A percentile compares a stretch with the other conserved stretches of the same genome.
These are phyloP conservation scores for Choricystis sp. DNA, from an alignment of 139 green algal genomes.

Conservation along the genomic window DNA sequence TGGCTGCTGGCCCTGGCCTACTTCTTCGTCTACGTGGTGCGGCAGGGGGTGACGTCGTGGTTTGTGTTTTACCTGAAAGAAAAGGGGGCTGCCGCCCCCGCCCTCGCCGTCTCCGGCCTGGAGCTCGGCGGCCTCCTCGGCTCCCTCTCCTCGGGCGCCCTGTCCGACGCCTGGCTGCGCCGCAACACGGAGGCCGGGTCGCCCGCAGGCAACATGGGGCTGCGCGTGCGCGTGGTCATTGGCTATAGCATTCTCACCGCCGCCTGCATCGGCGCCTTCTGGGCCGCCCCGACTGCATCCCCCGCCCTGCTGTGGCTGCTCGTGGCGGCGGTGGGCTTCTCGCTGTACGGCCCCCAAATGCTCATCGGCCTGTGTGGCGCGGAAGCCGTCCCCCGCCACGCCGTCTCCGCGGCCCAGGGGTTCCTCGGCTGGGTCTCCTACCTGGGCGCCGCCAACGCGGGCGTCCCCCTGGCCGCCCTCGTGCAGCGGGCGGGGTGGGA, in stretches of 20 bases:
- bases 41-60: slow-evolving; percentile 57
- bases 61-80: slow-evolving; percentile 62
- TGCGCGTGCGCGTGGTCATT: slow-evolving; percentile 45
- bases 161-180: slow-evolving; percentile 48
- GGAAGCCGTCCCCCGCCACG: slow-evolving; percentile 3
- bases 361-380: slow-evolving; percentile 29
- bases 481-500: slow-evolving; percentile 72
- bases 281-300: background rate
- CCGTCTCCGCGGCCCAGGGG: slow-evolving; percentile 29
- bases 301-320: background rate
- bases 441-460: slow-evolving; percentile 47
- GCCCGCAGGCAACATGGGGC: slow-evolving; percentile 40
- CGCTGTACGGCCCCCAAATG: slow-evolving; percentile 55
- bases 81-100: slow-evolving; percentile 20
- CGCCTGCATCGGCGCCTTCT: background rate
- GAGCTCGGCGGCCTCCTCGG: slow-evolving; percentile 78
- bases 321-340: slow-evolving; percentile 15
- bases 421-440: slow-evolving; percentile 83
- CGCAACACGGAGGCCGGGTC: background rate
- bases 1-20: slow-evolving; percentile 53
- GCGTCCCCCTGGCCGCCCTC: slow-evolving; percentile 71
- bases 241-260: background rate
- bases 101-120: slow-evolving; percentile 62
- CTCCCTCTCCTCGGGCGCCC: slow-evolving; percentile 52
- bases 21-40: slow-evolving; percentile 60